Evolutionary conservation across 1,139 yeast species (phyloP).

Genomic region (Casaregolazyma lundiana): DNA sequence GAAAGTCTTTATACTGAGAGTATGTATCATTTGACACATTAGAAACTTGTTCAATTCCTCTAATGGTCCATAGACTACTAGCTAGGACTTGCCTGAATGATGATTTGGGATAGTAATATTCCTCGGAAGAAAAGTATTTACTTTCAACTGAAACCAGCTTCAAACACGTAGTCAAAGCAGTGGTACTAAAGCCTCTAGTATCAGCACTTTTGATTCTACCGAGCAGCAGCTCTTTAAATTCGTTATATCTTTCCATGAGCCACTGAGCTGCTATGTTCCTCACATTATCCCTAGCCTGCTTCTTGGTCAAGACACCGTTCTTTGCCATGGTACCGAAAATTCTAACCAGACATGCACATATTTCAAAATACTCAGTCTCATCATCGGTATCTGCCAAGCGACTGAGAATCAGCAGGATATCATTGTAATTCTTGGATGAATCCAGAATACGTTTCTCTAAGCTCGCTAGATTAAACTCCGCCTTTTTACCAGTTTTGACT

Average conservation of each 20-base stretch:
- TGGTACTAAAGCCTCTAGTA: constrained; percentile 50
- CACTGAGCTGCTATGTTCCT: constrained; percentile 44
- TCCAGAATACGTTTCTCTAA: constrained; percentile 27
- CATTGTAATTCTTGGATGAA: constrained; percentile 49
- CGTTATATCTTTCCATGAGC: constrained; percentile 56
- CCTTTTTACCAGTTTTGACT: background rate
- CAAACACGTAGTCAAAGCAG: constrained; percentile 58
- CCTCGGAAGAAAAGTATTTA: constrained; percentile 44
- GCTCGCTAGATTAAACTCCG: constrained; percentile 4
- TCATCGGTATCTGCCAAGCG: constrained; percentile 36
- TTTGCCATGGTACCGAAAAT: constrained; percentile 55
- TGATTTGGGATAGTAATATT: constrained; percentile 57
- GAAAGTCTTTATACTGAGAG: constrained; percentile 36
- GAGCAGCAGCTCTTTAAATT: constrained; percentile 47
- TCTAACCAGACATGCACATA: constrained; percentile 51
- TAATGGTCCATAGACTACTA: constrained; percentile 42
- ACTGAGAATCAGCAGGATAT: constrained; percentile 43
- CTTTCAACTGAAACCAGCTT: constrained; percentile 62
- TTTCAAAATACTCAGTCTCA: constrained; percentile 21
- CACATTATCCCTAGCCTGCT: constrained; percentile 32
- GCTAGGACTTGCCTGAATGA: constrained; percentile 53
- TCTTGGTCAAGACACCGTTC: constrained; percentile 42
- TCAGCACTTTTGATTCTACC: constrained; percentile 32
- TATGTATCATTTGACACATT: constrained; percentile 60
- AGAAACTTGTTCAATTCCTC: constrained; percentile 46